Percentiles rank a stretch among this genome's conserved stretches.
phyloP scores from a whole-genome alignment of 306 rosid species.

The Citrullus mucosospermus region DNA sequence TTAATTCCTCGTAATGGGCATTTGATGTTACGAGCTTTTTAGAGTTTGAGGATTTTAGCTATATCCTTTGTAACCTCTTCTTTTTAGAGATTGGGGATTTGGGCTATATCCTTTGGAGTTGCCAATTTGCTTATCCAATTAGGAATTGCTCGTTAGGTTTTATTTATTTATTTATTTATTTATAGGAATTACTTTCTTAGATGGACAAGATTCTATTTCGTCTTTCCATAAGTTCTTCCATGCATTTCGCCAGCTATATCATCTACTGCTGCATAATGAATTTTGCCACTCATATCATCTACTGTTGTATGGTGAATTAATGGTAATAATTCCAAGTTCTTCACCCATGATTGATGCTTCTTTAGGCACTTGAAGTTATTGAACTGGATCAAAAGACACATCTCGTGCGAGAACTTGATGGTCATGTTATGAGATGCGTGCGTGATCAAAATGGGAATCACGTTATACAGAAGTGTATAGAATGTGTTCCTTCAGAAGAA shows the following conservation, averaged over 20 bases:
- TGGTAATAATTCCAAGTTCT: background rate
- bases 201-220: background rate
- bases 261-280: background rate
- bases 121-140: background rate
- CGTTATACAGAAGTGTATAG: slow-evolving; percentile 64
- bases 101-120: background rate
- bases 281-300: background rate
- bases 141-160: background rate
- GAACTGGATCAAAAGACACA: slow-evolving; percentile 41
- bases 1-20: background rate
- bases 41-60: background rate
- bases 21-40: background rate
- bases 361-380: slow-evolving; percentile 51
- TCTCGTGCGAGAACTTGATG: slow-evolving; percentile 56
- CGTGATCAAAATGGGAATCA: slow-evolving; percentile 70
- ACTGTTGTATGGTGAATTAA: background rate
- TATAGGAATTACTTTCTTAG: too few relatives aligned
- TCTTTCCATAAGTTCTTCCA: background rate
- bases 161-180: background rate
- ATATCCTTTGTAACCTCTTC: too few relatives aligned
- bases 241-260: background rate
- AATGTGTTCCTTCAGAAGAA: slow-evolving; percentile 40
- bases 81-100: background rate
- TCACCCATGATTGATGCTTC: background rate
- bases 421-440: slow-evolving; percentile 55